Evolutionary conservation across 495 filamentous ascomycete genomes (phyloP).

Genomic region (Antarctomyces pellizariae): DNA sequence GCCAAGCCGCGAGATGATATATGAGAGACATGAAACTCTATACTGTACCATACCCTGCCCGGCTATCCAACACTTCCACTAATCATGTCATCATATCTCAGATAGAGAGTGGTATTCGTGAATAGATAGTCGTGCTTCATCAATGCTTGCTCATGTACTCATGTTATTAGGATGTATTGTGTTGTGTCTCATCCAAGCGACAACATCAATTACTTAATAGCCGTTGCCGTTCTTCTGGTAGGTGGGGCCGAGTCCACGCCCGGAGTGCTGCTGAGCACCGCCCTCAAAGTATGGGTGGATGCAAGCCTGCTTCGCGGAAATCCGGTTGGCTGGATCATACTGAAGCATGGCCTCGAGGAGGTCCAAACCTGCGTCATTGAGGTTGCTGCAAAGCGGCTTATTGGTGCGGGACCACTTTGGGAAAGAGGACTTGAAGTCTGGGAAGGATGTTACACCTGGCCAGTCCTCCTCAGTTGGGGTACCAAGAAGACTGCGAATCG

Average conservation of each 20-base stretch:
- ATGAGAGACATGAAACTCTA: too few species aligned
- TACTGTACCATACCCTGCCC: too few species aligned
- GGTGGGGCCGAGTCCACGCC: constrained; percentile 11
- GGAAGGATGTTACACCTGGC: constrained; percentile 94
- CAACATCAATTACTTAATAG: too few species aligned
- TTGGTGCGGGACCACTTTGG: constrained; percentile 69
- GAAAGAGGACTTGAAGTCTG: constrained; percentile 92
- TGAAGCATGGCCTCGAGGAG: constrained; percentile 82
- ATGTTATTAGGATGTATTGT: too few species aligned
- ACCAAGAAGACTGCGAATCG: constrained; percentile 47
- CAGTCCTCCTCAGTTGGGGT: constrained; percentile 74
- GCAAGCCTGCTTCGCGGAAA: constrained; percentile 89
- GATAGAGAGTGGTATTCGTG: too few species aligned
- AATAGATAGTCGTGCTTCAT: too few species aligned
- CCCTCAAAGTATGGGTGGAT: constrained; percentile 81
- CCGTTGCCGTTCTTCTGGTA: constrained; percentile 18
- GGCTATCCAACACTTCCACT: too few species aligned
- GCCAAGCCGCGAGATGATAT: too few species aligned
- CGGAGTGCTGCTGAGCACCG: constrained; percentile 19
- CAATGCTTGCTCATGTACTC: too few species aligned
- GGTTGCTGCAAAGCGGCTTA: constrained; percentile 23
- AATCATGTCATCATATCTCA: too few species aligned
- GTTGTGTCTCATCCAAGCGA: too few species aligned
- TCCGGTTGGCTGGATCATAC: constrained; percentile 81
- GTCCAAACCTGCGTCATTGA: constrained; percentile 59